Evolutionary conservation across 257 asterid species (phyloP), one percentile per base, ranked within the genome.

Genomic region (Haberlea rhodopensis): DNA sequence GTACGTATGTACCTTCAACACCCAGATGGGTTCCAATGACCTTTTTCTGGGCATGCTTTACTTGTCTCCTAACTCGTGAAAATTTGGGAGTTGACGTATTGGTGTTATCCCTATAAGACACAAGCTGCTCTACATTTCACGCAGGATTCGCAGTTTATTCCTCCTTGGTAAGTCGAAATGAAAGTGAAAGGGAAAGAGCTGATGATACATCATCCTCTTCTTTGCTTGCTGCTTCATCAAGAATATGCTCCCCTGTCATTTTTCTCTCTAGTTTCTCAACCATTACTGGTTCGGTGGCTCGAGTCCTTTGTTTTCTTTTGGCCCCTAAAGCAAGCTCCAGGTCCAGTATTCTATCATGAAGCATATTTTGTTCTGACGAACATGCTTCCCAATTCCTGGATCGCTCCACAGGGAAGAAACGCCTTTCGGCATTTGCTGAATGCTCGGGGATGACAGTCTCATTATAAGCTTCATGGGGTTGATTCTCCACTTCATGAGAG

Each of bases 251-350:
- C 68, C 66, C 76, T 1, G 29, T 46, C 8, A 68, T 72, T 60
- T 72, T 79, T 24, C 64, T 71, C 28, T 74, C 88, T 53, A 66
- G 73, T 77, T 76, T 73, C 67, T 73, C 82, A 20, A 65, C 67
- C 57, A 82, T 63, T 63, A 78, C 71, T n/a, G 78, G 65, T 31
- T 75, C 78, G 52, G 61, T 65, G 31, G 76, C 77, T 72, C 54
- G 79, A 37, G 57, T 49, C 72, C 16, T 32, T 8, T 73, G 71
- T n/a, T 68, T 76, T 16, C 71, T 74, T 63, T 90, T 95, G 21
- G 84, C 88, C 60, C 94, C 90, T 76, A 88, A 76, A 62, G 89
- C 96, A 60, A 91, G 98, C 84, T 91, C 96, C 19, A 91, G 95
- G 71, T 80, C 82, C 2, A 90, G 96, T 13, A 72, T 67, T 73